Conservation (phyloP, 306 rosid species). For the Senna siamea region DNA sequence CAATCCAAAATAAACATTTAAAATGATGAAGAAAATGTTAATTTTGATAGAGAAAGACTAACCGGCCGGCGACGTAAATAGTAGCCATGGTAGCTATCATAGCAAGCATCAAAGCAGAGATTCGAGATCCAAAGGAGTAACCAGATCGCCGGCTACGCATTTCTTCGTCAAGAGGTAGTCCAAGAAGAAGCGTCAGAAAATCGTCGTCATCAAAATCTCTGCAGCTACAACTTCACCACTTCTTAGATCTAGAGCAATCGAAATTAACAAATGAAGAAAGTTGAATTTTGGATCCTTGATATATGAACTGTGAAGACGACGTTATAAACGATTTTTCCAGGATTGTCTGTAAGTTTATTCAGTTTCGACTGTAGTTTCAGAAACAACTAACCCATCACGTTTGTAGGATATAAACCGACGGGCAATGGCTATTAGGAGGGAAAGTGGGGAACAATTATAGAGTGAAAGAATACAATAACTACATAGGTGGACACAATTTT, state of each 20-base stretch:
- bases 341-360: slow-evolving; percentile 1
- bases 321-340: slow-evolving; percentile 38
- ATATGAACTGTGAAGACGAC: slow-evolving; percentile 36
- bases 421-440: slow-evolving; percentile 20
- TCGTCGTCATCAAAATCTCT: slow-evolving; percentile 31
- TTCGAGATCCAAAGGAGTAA: slow-evolving; percentile 55
- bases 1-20: neutral
- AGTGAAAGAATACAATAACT: neutral
- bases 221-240: neutral
- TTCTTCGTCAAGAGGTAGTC: slow-evolving; percentile 14
- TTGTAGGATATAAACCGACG: neutral
- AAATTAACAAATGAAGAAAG: neutral
- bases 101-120: slow-evolving; percentile 53
- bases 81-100: slow-evolving; percentile 73
- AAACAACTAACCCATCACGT: neutral
- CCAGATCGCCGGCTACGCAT: slow-evolving; percentile 71
- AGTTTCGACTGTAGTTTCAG: slow-evolving; percentile 12
- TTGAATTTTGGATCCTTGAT: neutral
- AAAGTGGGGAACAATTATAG: neutral
- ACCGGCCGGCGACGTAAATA: slow-evolving; percentile 77
- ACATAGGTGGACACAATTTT: too few species aligned
- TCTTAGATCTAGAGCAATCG: slow-evolving; percentile 41
- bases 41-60: slow-evolving; percentile 6
- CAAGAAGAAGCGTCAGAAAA: slow-evolving; percentile 25
- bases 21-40: neutral